phyloP scores from a whole-genome alignment of 2,329 filamentous ascomycete species.

The Phialemonium atrogriseum region DNA sequence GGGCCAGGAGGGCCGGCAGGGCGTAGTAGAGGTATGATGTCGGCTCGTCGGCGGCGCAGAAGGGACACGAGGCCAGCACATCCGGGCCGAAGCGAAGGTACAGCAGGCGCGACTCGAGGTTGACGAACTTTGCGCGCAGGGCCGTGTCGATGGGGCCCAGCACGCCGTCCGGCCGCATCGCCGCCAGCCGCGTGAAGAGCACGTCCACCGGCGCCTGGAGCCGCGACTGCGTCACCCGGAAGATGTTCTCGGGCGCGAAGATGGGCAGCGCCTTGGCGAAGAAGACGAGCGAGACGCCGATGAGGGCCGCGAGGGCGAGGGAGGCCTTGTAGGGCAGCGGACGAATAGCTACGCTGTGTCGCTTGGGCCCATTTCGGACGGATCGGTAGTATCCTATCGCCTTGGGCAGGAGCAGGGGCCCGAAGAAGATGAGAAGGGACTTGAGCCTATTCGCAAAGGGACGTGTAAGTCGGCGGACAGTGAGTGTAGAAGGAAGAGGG shows the following conservation, averaged over 20 bases:
- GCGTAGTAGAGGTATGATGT: slow-evolving; percentile 73
- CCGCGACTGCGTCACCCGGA: slow-evolving; percentile 66
- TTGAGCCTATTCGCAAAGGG: slow-evolving; percentile 38
- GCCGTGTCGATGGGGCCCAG: slow-evolving; percentile 54
- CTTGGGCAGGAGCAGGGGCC: slow-evolving; percentile 63
- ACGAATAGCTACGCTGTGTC: slow-evolving; percentile 40
- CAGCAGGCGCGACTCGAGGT: slow-evolving; percentile 63
- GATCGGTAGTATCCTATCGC: slow-evolving; percentile 57
- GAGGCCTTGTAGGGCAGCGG: slow-evolving; percentile 45
- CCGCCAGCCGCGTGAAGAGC: slow-evolving; percentile 66
- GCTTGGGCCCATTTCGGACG: slow-evolving; percentile 31
- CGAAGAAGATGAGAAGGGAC: slow-evolving; percentile 54
- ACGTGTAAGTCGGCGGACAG: slow-evolving; percentile 2
- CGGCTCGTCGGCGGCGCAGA: slow-evolving; percentile 66
- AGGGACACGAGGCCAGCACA: slow-evolving; percentile 67
- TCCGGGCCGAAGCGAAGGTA: slow-evolving; percentile 79
- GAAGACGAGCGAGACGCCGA: slow-evolving; percentile 37
- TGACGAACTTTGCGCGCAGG: slow-evolving; percentile 61
- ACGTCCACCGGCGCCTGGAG: slow-evolving; percentile 80
- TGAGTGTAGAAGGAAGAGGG: not conserved
- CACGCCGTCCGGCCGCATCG: slow-evolving; percentile 35
- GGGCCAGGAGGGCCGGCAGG: slow-evolving; percentile 60
- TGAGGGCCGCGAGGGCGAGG: slow-evolving; percentile 51
- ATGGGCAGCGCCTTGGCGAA: slow-evolving; percentile 56
- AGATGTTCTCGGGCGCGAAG: slow-evolving; percentile 74